phyloP scores from a whole-genome alignment of 352 stramenopile genomes.

The Phytopythium aichiense region DNA sequence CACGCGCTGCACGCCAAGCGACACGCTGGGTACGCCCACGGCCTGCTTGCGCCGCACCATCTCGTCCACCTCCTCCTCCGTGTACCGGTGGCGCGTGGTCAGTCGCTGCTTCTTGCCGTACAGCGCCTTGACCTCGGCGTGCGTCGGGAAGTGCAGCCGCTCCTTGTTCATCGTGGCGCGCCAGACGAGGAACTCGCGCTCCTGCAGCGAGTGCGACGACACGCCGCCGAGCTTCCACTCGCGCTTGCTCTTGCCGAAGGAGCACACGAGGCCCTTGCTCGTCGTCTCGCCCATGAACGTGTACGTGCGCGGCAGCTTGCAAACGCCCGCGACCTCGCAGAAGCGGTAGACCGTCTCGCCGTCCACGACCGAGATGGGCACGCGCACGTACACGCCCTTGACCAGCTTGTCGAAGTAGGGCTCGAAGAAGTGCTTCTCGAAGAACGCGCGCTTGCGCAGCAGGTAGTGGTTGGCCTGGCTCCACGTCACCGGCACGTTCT shows the following conservation, averaged over 20 bases:
- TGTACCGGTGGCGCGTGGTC: conserved; percentile 74
- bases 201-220: conserved; percentile 66
- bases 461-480: conserved; percentile 78
- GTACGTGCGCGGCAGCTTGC: conserved; percentile 56
- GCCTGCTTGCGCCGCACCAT: conserved; percentile 80
- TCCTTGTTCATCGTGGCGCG: conserved; percentile 78
- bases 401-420: conserved; percentile 81
- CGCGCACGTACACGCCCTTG: conserved; percentile 64
- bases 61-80: conserved; percentile 67
- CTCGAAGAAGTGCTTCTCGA: conserved; percentile 87
- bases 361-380: conserved; percentile 67
- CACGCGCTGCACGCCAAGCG: conserved; percentile 70
- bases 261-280: conserved; percentile 59
- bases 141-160: conserved; percentile 62
- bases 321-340: conserved; percentile 68
- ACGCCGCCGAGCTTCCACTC: conserved; percentile 74
- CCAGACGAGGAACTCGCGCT: conserved; percentile 83
- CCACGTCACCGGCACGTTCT: conserved; percentile 72
- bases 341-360: conserved; percentile 84
- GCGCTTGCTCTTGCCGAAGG: conserved; percentile 72
- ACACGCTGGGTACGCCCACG: conserved; percentile 56
- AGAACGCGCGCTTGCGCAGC: conserved; percentile 65
- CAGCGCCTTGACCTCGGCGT: conserved; percentile 65
- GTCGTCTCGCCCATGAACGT: conserved; percentile 73
- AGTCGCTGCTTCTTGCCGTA: conserved; percentile 59